Percentiles rank a stretch among this genome's conserved stretches.
phyloP scores from a whole-genome alignment of 768 basidiomycete species.

The Tephrocybe sp. region DNA sequence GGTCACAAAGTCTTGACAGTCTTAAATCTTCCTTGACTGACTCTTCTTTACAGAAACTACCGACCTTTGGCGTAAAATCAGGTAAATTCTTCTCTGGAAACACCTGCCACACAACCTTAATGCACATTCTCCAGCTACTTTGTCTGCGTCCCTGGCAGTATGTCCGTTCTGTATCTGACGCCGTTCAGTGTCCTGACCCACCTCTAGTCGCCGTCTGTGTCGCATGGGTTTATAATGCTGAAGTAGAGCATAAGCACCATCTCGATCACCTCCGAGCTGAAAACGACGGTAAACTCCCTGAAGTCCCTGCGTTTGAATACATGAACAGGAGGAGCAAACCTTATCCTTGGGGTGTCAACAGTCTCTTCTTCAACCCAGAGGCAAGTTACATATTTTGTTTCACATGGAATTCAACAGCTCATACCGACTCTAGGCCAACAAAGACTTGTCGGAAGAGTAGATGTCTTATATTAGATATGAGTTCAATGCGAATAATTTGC shows the following conservation, averaged over 20 bases:
- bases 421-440: slow-evolving; percentile 52
- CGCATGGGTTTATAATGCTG: slow-evolving; percentile 57
- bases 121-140: slow-evolving; percentile 54
- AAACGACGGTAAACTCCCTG: slow-evolving; percentile 72
- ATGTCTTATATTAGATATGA: slow-evolving; percentile 1
- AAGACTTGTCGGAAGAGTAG: slow-evolving; percentile 49
- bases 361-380: slow-evolving; percentile 77
- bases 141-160: slow-evolving; percentile 75
- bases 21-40: slow-evolving; percentile 4
- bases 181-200: neutral
- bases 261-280: slow-evolving; percentile 68
- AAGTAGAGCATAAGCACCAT: slow-evolving; percentile 70
- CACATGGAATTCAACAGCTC: slow-evolving; percentile 4
- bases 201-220: slow-evolving; percentile 45
- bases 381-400: slow-evolving; percentile 39
- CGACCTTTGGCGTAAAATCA: slow-evolving; percentile 86
- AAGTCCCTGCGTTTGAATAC: slow-evolving; percentile 72
- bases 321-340: slow-evolving; percentile 76
- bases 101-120: too few species aligned
- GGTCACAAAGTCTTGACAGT: slow-evolving; percentile 35
- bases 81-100: slow-evolving; percentile 33
- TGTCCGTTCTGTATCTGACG: slow-evolving; percentile 28
- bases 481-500: neutral
- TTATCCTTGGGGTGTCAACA: slow-evolving; percentile 85
- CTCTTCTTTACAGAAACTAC: slow-evolving; percentile 56